Percentiles rank a stretch among this genome's conserved stretches.
Conservation (phyloP, 2,329 filamentous ascomycete species). For the Xylaria hypoxylon region DNA sequence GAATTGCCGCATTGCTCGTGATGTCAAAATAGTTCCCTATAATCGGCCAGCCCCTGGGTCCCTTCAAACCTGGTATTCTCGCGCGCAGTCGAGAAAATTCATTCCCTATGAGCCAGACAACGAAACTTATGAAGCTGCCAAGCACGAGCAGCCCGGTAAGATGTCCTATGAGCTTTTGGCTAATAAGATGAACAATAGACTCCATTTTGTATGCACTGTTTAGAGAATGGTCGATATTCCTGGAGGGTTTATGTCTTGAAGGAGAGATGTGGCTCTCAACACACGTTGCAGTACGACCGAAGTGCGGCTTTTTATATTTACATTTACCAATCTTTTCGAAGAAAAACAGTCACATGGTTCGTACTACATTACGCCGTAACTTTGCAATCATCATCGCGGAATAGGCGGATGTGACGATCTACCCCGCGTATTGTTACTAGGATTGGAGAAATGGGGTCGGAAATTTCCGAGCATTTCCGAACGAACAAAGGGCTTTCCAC, state of each 20-base stretch:
- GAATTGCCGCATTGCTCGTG: constrained; percentile 66
- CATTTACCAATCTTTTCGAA: not conserved
- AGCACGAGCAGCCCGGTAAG: constrained; percentile 17
- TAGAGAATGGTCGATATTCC: not conserved
- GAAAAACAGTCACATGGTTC: not conserved
- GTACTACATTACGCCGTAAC: not conserved
- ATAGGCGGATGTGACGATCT: constrained; percentile 1
- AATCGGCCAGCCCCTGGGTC: constrained; percentile 53
- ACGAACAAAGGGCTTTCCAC: constrained; percentile 29
- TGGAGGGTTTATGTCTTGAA: not conserved
- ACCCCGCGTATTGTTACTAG: constrained; percentile 9
- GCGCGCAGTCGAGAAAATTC: constrained; percentile 44
- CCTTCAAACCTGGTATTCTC: constrained; percentile 45
- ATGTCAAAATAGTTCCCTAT: constrained; percentile 73
- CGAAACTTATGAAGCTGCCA: constrained; percentile 21
- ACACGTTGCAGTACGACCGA: not conserved
- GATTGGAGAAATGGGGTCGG: constrained; percentile 11
- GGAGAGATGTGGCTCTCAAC: not conserved
- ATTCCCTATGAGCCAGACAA: constrained; percentile 44
- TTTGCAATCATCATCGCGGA: not conserved
- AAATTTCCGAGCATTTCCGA: constrained; percentile 26
- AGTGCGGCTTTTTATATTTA: not conserved
- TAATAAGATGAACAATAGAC: constrained; percentile 16
- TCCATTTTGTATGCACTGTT: constrained; percentile 23
- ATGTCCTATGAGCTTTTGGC: constrained; percentile 19